Conservation (phyloP, 345 rosid genomes). For the Corchorus olitorius region DNA sequence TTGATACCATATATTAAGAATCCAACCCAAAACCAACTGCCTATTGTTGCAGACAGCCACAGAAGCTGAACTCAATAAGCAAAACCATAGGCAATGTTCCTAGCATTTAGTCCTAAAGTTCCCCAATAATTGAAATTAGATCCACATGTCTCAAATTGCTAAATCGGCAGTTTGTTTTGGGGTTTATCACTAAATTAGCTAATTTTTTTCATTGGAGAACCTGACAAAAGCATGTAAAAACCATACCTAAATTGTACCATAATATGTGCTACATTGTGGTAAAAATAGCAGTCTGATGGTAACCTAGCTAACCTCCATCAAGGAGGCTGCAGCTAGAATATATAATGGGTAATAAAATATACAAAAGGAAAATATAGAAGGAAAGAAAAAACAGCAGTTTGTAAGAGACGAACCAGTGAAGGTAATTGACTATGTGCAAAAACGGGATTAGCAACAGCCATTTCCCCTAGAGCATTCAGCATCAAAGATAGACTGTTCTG, state of each 20-base stretch:
- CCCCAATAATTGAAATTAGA: not conserved
- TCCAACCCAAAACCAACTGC: not conserved
- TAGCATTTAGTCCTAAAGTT: not conserved
- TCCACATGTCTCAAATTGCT: not conserved
- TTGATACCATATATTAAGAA: not conserved
- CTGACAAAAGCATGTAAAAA: not conserved
- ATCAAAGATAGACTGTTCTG: conserved; percentile 68
- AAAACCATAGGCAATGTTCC: not conserved
- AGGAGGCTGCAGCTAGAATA: conserved; percentile 12
- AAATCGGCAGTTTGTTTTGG: not conserved
- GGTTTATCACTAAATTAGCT: not conserved
- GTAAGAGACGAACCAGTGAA: conserved; percentile 63
- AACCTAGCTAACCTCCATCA: not conserved
- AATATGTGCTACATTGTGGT: not conserved
- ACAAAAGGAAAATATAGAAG: not conserved
- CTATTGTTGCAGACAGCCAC: not conserved
- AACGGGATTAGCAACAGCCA: conserved; percentile 84
- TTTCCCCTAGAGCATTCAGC: conserved; percentile 86
- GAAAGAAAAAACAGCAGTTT: not conserved
- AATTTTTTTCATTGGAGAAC: not conserved
- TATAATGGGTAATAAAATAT: not conserved
- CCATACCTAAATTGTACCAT: not conserved
- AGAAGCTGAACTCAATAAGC: not conserved
- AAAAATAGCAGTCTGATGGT: not conserved
- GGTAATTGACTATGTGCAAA: conserved; percentile 95